Conservation (phyloP, 2,329 filamentous ascomycete genomes). For the Emmonsiellopsis sp. region DNA sequence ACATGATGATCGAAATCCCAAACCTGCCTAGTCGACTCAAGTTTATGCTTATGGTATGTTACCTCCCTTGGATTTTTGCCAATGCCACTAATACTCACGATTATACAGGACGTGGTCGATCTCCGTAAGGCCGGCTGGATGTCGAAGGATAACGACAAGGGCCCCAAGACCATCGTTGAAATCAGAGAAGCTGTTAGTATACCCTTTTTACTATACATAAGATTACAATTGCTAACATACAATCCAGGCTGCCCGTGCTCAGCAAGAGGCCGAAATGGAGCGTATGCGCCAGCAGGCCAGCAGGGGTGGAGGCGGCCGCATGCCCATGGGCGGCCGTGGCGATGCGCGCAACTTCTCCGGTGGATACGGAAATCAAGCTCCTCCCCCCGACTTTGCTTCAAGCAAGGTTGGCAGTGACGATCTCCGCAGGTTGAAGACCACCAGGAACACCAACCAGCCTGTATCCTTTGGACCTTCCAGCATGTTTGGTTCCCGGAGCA, state of each 20-base stretch:
- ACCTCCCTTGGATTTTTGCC: not conserved
- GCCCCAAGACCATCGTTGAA: conserved; percentile 91
- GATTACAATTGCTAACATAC: conserved; percentile 6
- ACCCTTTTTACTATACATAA: conserved; percentile 11
- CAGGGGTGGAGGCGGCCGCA: conserved; percentile 57
- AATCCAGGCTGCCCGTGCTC: conserved; percentile 56
- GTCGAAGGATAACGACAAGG: conserved; percentile 85
- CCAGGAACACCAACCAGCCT: conserved; percentile 54
- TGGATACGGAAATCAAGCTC: conserved; percentile 57
- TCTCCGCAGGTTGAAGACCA: conserved; percentile 63
- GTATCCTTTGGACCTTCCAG: conserved; percentile 70
- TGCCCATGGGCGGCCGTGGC: conserved; percentile 67
- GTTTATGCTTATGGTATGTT: conserved; percentile 79
- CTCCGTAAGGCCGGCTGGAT: conserved; percentile 69
- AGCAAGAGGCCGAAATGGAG: conserved; percentile 69
- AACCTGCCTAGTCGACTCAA: conserved; percentile 77
- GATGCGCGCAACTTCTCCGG: conserved; percentile 78
- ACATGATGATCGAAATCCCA: conserved; percentile 68
- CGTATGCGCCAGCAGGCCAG: conserved; percentile 41
- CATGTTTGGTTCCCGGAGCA: conserved; percentile 81
- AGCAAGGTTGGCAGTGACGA: conserved; percentile 91
- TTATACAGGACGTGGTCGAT: conserved; percentile 64
- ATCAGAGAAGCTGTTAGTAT: conserved; percentile 66
- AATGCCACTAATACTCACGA: conserved; percentile 5
- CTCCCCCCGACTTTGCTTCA: conserved; percentile 58